A percentile compares a stretch with the other conserved stretches of the same genome.
phyloP scores from a whole-genome alignment of 139 green algal species.

The Coelastrella sp. region DNA sequence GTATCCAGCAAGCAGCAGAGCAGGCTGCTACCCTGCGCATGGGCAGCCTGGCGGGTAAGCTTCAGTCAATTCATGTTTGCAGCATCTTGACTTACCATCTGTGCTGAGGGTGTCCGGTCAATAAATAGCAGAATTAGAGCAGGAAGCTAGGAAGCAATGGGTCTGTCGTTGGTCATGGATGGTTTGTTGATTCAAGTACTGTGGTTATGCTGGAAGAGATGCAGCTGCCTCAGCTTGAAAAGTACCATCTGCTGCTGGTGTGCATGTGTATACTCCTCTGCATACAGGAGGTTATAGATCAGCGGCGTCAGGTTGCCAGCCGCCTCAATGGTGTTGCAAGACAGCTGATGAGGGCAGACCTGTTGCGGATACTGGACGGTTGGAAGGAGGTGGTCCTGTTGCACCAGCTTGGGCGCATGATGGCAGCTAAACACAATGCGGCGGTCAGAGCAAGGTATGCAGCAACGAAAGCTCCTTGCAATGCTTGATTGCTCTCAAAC shows the following conservation, averaged over 20 bases:
- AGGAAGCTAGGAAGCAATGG: not conserved
- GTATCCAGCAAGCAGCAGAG: not conserved
- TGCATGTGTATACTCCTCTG: not conserved
- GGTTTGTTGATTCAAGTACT: not conserved
- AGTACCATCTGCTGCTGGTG: not conserved
- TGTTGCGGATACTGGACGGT: not conserved
- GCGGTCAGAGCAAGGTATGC: not conserved
- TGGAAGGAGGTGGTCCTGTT: conserved; percentile 8
- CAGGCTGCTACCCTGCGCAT: not conserved
- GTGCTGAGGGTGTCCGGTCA: not conserved
- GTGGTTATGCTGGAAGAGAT: not conserved
- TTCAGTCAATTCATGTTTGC: not conserved
- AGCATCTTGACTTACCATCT: not conserved
- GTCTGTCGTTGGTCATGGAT: not conserved
- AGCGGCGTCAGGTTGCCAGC: conserved; percentile 18
- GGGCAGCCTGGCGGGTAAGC: conserved; percentile 32
- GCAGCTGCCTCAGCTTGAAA: too few species aligned
- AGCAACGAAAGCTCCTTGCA: not conserved
- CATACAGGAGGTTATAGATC: conserved; percentile 36
- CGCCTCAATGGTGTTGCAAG: not conserved
- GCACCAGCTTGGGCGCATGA: conserved; percentile 1
- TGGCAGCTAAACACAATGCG: not conserved
- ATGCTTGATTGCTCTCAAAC: too few species aligned
- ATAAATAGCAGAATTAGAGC: not conserved
- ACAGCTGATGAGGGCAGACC: not conserved